Base-by-base conservation (phyloP, 2,329 filamentous ascomycete genomes). In the Ceratocystiopsis sp. region DNA sequence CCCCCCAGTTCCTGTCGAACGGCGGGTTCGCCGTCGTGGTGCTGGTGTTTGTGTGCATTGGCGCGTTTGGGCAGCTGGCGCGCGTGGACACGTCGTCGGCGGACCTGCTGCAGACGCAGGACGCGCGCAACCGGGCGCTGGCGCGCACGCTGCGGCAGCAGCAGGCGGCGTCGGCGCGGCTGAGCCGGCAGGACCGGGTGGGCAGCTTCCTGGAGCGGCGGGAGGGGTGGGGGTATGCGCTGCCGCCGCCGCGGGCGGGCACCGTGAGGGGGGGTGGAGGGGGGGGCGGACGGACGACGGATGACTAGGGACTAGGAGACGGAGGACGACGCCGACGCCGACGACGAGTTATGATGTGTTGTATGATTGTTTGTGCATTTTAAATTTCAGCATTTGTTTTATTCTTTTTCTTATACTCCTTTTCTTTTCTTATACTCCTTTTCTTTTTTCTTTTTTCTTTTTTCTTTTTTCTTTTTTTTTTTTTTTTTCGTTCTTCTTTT, bases 11-110 rank as follows among this genome's bases (percentile, higher is more conserved):
- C 59, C 77, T 89, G 61, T 83, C 80, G 46, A 93, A 94, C 55
- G 75, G 77, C 37, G 70, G 77, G 13, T 96, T 96, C 55, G 73
- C 80, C 9, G 65, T 73, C 7, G 60, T 93, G n/a, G 63, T 96
- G 3, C 63, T 84, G 29, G 60, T 78, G 4, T 67, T 86, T 34
- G 73, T 82, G 13, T 62, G 81, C 12, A 60, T 87, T 12, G 85
- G 79, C 1, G 77, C 77, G 16, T 69, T 84, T 47, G 70, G 77
- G 12, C 85, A 94, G 59, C 76, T 77, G 34, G 77, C 75, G 3
- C 69, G 82, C 48, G 79, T 83, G 13, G 77, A 71, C 36, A 68
- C 70, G 32, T 69, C 73, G 44, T 75, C 78, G 2, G 61, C 68
- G 10, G 70, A 68, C 25, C 67, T 84, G 38, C 61, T 87, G 38